Base-by-base conservation (phyloP, 2,329 filamentous ascomycete species). In the Blastomyces silverae region DNA sequence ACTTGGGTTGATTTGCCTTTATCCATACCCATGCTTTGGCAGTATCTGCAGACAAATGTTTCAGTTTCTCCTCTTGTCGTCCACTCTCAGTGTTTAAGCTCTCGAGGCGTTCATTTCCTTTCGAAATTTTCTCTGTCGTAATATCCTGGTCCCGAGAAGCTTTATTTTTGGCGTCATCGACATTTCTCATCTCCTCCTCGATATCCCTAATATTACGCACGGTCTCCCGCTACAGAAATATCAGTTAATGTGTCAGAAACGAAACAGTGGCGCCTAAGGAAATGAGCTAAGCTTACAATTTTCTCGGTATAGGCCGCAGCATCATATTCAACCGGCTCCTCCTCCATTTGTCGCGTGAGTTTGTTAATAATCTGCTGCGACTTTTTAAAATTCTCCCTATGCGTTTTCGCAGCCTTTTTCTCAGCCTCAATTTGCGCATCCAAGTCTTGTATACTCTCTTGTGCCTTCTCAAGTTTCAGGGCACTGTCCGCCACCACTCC, bases 1-100 rank as follows among this genome's bases (percentile, higher is more conserved):
- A 94, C 60, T 83, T 76, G 64, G 82, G 73, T 66, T 83, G 83
- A 73, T 99, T 86, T 2, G 85, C 75, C 72, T 90, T 84, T 62
- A 97, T 83, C 92, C 93, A 99, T 53, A 87, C 82, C 87, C 91
- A 96, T 1, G 87, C 91, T 68, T 74, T 79, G 13, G 84, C 83
- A 2, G 89, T 85, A 64, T 97, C 89, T 0, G 73, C 73, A 13
- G 87, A 89, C 0, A 83, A 20, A 6, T 73, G 81, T 62, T 80
- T 81, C 64, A 99, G 82, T 68, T 88, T 85, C 60, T 78, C 85
- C 64, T 89, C 80, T 69, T 91, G 88, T 71, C 90, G 89, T 6
- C 92, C 92, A 66, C 87, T 82, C 70, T 89, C 85, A 0, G 91
- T 93, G 61, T 91, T 83, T 17, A 96, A 81, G 22, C 79, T 83